Evolutionary conservation across 116 monocot genomes (phyloP), one percentile per base, ranked within the genome.

Genomic region (Iris pallida): DNA sequence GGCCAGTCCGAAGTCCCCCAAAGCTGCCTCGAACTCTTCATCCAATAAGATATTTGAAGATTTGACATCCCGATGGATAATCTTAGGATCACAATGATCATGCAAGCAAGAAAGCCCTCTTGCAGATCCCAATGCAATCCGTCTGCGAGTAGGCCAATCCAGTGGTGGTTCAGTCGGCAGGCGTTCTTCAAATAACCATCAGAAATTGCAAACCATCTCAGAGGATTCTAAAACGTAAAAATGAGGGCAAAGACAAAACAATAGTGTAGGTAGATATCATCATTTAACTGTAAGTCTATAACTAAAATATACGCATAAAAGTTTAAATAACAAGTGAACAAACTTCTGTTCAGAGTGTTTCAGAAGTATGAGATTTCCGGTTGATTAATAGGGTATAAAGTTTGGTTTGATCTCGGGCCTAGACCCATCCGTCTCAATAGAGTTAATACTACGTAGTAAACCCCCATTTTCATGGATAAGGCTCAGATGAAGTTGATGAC

Each of bases 1-100:
- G 42, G 84, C 84, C 62, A 84, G 75, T 18, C 84, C 80, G 45
- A 84, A 84, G 54, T 84, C 84, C 18, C 84, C 84, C 4, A 84
- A 80, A 60, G 80, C 80, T 20, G 84, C 80, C 57, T 76, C 76
- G 13, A 80, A 84, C 63, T 73, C 84, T 45, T 84, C 84, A 61
- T 84, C 84, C 41, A 84, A 73, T 55, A 84, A 64, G 47, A 84
- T 84, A 66, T 84, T 84, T 47, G 84, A 76, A 47, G 84, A 80
- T 73, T 84, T 84, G 16, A 84, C 80, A 76, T 84, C 84, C 11
- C 80, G 80, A 52, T 84, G 84, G 53, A 84, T 84, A 16, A 84
- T 84, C 61, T 80, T 84, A 8, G 84, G 80, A 74, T 79, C 79
- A 57, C 84, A 84, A 54, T 84, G 84, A 42, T 84, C 79, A 14